These are phyloP conservation scores for Nothophytophthora sp. DNA, from an alignment of 352 stramenopile genomes.

Conservation along the genomic window DNA sequence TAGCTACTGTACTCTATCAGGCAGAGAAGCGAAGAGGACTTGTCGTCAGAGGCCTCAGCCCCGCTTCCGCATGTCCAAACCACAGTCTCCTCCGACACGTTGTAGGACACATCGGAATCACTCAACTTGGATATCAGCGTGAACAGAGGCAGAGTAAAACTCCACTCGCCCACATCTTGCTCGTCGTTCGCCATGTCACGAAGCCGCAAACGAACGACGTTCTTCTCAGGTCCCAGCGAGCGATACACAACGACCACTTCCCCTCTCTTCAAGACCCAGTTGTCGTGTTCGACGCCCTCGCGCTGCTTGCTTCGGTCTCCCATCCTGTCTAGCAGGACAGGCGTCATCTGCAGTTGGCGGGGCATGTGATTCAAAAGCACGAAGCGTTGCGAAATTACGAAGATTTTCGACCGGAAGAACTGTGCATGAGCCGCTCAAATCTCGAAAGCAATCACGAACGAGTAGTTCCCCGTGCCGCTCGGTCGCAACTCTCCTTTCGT, in stretches of 20 bases:
- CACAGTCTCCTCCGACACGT: constrained; percentile 44
- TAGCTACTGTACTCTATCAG: too few relatives aligned
- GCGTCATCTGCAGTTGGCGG: constrained; percentile 66
- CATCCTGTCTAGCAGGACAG: constrained; percentile 80
- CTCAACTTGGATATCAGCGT: constrained; percentile 40
- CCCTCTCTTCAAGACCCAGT: constrained; percentile 50
- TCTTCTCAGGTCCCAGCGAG: constrained; percentile 70
- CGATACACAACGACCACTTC: constrained; percentile 68
- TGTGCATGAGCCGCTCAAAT: constrained; percentile 71
- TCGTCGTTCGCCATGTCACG: constrained; percentile 59
- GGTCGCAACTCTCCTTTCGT: constrained; percentile 71
- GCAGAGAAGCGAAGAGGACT: too few relatives aligned
- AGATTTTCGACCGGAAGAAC: constrained; percentile 84
- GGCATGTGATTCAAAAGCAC: constrained; percentile 70
- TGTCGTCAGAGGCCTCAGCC: too few relatives aligned
- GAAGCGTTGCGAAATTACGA: constrained; percentile 77
- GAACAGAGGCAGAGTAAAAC: constrained; percentile 46
- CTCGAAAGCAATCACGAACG: constrained; percentile 83
- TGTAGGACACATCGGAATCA: constrained; percentile 41
- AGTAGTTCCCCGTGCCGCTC: constrained; percentile 42
- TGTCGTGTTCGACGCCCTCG: constrained; percentile 22
- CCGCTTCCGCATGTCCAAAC: constrained; percentile 72
- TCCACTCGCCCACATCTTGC: constrained; percentile 61
- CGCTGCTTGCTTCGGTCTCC: constrained; percentile 34
- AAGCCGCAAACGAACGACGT: constrained; percentile 61